Conservation (phyloP, 495 filamentous ascomycete species). For the Tuber magnatum region DNA sequence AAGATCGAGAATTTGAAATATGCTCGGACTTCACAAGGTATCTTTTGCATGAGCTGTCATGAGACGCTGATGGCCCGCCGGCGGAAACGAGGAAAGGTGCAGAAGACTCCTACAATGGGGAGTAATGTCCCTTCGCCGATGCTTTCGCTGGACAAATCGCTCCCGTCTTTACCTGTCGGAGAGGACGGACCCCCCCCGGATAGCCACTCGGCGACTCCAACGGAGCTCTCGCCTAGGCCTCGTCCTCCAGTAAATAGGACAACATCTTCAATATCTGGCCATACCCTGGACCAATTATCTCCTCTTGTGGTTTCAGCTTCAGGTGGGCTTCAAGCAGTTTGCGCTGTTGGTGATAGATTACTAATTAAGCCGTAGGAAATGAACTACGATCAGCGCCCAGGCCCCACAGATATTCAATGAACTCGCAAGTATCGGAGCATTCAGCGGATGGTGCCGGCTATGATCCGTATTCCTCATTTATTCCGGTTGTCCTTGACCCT, state of each 20-base stretch:
- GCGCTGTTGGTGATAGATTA: background rate
- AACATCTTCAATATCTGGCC: slow-evolving; percentile 25
- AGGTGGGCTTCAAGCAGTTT: slow-evolving; percentile 14
- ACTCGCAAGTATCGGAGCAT: slow-evolving; percentile 54
- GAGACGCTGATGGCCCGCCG: slow-evolving; percentile 96
- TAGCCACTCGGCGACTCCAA: slow-evolving; percentile 58
- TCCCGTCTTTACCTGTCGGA: slow-evolving; percentile 79
- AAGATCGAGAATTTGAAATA: slow-evolving; percentile 99
- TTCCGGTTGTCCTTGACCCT: slow-evolving; percentile 84
- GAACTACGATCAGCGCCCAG: slow-evolving; percentile 34
- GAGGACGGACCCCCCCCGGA: slow-evolving; percentile 63
- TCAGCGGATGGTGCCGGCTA: slow-evolving; percentile 23
- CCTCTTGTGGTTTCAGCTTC: slow-evolving; percentile 34
- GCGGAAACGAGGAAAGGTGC: slow-evolving; percentile 73
- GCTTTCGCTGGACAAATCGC: slow-evolving; percentile 76
- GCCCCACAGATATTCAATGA: slow-evolving; percentile 57
- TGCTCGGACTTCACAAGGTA: slow-evolving; percentile 93
- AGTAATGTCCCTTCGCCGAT: slow-evolving; percentile 56
- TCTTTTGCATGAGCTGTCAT: slow-evolving; percentile 99
- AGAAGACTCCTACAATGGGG: slow-evolving; percentile 49
- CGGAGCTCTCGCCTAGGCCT: slow-evolving; percentile 63
- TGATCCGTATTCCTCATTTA: slow-evolving; percentile 55
- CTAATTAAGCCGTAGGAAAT: slow-evolving; percentile 14
- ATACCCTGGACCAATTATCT: slow-evolving; percentile 38
- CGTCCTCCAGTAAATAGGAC: slow-evolving; percentile 42